Evolutionary conservation across 2,329 filamentous ascomycete species (phyloP), one percentile per base, ranked within the genome.

Genomic region (Fusarium papillatum): DNA sequence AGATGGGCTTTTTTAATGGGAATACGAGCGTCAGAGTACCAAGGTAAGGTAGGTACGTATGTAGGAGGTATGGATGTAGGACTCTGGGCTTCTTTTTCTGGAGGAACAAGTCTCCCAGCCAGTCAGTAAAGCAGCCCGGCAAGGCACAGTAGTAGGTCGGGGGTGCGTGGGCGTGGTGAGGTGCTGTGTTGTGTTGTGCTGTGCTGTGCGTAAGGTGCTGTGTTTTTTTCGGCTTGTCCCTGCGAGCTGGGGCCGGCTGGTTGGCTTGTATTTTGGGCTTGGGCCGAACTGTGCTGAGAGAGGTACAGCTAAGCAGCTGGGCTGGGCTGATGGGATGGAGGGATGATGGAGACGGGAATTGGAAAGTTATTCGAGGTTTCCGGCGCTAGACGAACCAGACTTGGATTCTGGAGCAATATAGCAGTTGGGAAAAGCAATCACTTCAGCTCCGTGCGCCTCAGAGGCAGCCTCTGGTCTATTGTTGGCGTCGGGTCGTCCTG

Each of bases 1-100:
- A 67, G 64, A 72, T 64, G 73, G 72, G 74, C 71, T 34, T 50
- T 60, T 46, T 48, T 75, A 69, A 76, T 71, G 69, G 77, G 76
- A 80, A 79, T 79, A 81, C 80, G 79, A 81, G 78, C 73, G 76
- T 73, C 73, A 59, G 46, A 67, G 50, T 55, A 55, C 24, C 26
- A 55, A 55, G 50, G 50, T 31, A 55, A 55, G 50, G 50, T 55
- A 55, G 26, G 50, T 55, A 55, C 19, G 46, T 50, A 50, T 29
- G 24, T 26, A 50, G 22, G 17, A 48, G 22, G 48, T 29, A 26
- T 50, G 48, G 16, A 53, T 19, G 46, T 19, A 75, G 68, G 64
- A 76, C 70, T 59, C 66, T 70, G 53, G 48, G 24, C 48, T 53
- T 31, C 24, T 55, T 55, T 55, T 55, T 55, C 50, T 60, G 29